phyloP scores from a whole-genome alignment of 495 filamentous ascomycete species.

The Peziza echinospora region DNA sequence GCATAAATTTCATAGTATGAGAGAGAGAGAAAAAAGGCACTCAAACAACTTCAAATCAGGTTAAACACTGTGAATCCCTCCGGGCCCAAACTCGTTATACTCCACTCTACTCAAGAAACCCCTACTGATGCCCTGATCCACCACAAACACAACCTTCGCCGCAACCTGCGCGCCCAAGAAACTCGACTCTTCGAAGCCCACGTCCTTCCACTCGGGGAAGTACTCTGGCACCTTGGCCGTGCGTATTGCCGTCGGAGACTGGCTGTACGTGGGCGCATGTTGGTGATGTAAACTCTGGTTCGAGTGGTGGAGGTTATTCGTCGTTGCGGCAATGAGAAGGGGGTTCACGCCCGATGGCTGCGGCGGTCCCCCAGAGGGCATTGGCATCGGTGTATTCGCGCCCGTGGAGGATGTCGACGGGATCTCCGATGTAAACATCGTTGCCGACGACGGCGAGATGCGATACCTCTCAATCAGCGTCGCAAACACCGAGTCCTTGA shows the following conservation, averaged over 20 bases:
- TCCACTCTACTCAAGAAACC: conserved; percentile 51
- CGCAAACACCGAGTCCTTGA: conserved; percentile 66
- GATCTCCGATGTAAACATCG: neutral
- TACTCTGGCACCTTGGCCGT: conserved; percentile 60
- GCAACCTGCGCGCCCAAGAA: conserved; percentile 25
- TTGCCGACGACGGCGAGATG: conserved; percentile 30
- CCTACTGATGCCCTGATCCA: conserved; percentile 47
- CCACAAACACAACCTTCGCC: conserved; percentile 29
- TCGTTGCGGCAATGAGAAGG: conserved; percentile 79
- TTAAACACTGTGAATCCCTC: conserved; percentile 34
- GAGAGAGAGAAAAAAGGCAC: too few species aligned
- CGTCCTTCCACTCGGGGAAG: conserved; percentile 83
- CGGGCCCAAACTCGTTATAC: conserved; percentile 59
- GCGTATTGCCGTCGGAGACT: conserved; percentile 77
- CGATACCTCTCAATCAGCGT: conserved; percentile 64
- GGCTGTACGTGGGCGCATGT: conserved; percentile 60
- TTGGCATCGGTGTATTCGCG: conserved; percentile 53
- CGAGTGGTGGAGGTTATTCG: conserved; percentile 32
- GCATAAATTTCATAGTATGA: too few species aligned
- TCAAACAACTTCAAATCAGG: conserved; percentile 19
- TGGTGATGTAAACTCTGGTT: conserved; percentile 24
- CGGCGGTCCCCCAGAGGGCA: neutral
- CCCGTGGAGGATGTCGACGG: conserved; percentile 38
- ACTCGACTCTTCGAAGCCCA: conserved; percentile 28
- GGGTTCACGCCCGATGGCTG: conserved; percentile 49